A percentile compares a stretch with the other conserved stretches of the same genome.
These are phyloP conservation scores for Amaranthus hypochondriacus DNA, from an alignment of 148 eudicot species.

Conservation along the genomic window DNA sequence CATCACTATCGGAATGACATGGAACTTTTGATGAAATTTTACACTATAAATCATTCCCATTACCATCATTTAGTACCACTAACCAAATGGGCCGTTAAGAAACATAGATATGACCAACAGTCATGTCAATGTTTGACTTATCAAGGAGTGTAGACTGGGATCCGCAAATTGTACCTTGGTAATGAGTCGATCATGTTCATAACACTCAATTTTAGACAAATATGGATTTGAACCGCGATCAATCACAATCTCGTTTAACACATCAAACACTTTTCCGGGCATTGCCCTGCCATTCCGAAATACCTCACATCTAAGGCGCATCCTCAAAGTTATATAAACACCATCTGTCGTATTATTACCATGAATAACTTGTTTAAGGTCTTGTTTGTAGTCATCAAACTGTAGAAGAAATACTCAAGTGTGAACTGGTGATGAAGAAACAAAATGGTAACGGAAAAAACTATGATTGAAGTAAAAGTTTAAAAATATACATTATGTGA, in stretches of 20 bases:
- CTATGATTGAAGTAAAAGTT: slow-evolving; percentile 10
- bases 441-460: not conserved
- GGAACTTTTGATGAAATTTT: too few species aligned
- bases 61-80: too few species aligned
- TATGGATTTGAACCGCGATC: slow-evolving; percentile 99
- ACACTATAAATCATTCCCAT: too few species aligned
- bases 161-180: slow-evolving; percentile 57
- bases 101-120: too few species aligned
- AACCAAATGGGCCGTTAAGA: too few species aligned
- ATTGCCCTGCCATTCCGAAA: slow-evolving; percentile 75
- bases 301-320: slow-evolving; percentile 96
- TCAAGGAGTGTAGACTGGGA: not conserved
- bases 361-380: slow-evolving; percentile 73
- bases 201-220: slow-evolving; percentile 92
- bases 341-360: slow-evolving; percentile 94
- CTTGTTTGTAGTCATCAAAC: slow-evolving; percentile 83
- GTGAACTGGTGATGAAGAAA: not conserved
- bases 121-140: too few species aligned
- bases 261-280: slow-evolving; percentile 97
- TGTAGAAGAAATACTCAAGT: slow-evolving; percentile 28
- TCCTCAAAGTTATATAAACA: slow-evolving; percentile 90
- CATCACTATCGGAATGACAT: too few species aligned
- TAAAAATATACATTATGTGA: slow-evolving; percentile 64
- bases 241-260: slow-evolving; percentile 91
- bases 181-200: slow-evolving; percentile 90